Base-by-base conservation (phyloP, 2,329 filamentous ascomycete genomes). In the Penicillium concentricum region DNA sequence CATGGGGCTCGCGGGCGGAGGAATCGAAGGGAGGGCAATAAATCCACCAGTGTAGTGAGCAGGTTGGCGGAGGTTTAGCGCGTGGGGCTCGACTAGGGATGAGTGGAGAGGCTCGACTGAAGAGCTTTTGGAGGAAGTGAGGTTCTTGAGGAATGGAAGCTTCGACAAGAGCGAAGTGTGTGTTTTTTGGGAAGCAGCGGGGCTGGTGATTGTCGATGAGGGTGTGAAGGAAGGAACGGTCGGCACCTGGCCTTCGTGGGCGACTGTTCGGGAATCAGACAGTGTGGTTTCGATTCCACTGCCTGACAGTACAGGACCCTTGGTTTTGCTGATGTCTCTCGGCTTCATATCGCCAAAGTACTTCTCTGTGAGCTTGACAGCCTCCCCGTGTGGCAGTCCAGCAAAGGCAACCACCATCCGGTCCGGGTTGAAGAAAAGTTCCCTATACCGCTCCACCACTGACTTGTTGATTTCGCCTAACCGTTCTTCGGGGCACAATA, bases 321-420 rank as follows among this genome's bases (percentile, higher is more conserved):
- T 75, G 20, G 73, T 70, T 45, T 78, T 76, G 28, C 73, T 72
- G 56, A 78, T 77, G 70, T 84, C 81, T 20, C 75, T 71, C 52
- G 78, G 76, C 73, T 85, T 81, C 92, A 99, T 97, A 72, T 94
- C 90, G 46, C 93, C 94, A 78, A 99, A 99, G 75, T 90, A 90
- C 72, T 91, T 81, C 72, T 95, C 85, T 3, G 92, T 86, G 62
- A 97, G 77, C 66, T 82, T 82, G 32, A 97, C 86, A 20, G 94
- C 94, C 67, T 90, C 84, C 7, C 80, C 76, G 72, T 99, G 94
- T 56, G 90, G 82, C 9, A 97, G 90, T 32, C 94, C 94, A 2
- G 93, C 94, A 78, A 97, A 97, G 0, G 94, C 94, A 46, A 99
- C 86, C 0, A 99, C 94, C 70, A 96, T 95, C 58, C 91, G 82